phyloP scores from a whole-genome alignment of 176 grass and related monocot species.

The Juncus inflexus region DNA sequence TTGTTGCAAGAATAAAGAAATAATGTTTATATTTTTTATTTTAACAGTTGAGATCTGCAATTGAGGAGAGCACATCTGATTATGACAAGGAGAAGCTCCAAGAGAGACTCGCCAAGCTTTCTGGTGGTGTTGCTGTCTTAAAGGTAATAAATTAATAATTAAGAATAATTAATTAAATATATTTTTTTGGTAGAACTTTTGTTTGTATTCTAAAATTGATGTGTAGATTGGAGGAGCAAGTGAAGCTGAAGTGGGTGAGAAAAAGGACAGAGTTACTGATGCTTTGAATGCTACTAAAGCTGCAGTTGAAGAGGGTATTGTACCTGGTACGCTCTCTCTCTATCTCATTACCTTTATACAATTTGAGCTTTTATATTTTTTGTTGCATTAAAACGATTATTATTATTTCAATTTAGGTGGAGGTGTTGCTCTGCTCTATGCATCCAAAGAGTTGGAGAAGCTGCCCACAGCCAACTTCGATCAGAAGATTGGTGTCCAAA shows the following conservation, averaged over 20 bases:
- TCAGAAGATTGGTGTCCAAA: constrained; percentile 98
- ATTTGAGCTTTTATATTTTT: neutral
- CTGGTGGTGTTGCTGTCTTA: constrained; percentile 92
- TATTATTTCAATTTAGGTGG: constrained; percentile 48
- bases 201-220: neutral
- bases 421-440: constrained; percentile 97
- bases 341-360: neutral
- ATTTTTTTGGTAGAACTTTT: neutral
- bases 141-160: constrained; percentile 49
- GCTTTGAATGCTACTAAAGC: constrained; percentile 96
- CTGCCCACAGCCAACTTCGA: constrained; percentile 85
- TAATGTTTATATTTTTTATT: constrained; percentile 16
- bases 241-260: constrained; percentile 89
- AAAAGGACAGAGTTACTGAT: constrained; percentile 93
- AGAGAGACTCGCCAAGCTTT: constrained; percentile 85
- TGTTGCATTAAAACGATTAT: neutral
- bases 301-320: constrained; percentile 97
- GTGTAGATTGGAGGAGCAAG: constrained; percentile 89
- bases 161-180: neutral
- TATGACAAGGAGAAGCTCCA: constrained; percentile 92
- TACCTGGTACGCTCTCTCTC: constrained; percentile 50
- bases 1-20: constrained; percentile 1
- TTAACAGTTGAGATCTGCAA: constrained; percentile 79
- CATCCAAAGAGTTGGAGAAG: constrained; percentile 85
- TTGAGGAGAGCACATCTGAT: constrained; percentile 88